Percentiles rank a stretch among this genome's conserved stretches.
Evolutionary conservation across 371 early-diverging fungal species (phyloP).

Genomic region (Mortierella sp.): DNA sequence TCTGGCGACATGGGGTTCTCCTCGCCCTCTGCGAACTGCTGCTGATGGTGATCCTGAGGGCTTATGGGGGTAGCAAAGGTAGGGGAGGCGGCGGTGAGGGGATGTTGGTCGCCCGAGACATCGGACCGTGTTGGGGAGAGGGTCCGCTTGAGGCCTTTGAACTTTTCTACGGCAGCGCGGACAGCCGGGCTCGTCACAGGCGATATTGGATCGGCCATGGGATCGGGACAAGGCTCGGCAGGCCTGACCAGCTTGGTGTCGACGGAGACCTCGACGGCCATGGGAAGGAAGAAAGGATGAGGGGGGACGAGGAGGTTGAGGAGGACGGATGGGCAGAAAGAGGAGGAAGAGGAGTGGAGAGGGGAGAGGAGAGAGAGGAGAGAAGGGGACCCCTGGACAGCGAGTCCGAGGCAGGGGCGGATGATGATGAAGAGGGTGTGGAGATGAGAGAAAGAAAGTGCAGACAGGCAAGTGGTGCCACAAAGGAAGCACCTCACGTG

Average conservation of each 20-base stretch:
- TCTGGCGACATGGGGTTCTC: slow-evolving; percentile 14
- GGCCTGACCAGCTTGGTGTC: no score
- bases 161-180: slow-evolving; percentile 24
- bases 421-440: no score
- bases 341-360: neutral
- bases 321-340: neutral
- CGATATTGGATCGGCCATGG: neutral
- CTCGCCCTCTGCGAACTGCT: slow-evolving; percentile 12
- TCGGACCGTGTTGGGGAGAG: slow-evolving; percentile 7
- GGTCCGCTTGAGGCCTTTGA: slow-evolving; percentile 26
- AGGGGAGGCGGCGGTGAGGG: slow-evolving; percentile 1
- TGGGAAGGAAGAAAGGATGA: slow-evolving; percentile 1
- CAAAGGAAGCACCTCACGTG: no score
- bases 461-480: no score
- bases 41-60: slow-evolving; percentile 9
- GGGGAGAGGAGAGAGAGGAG: no score
- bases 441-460: no score
- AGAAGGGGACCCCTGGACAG: no score
- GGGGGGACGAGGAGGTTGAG: neutral
- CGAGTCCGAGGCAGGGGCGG: no score
- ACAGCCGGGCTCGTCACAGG: slow-evolving; percentile 14
- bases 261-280: slow-evolving; percentile 28
- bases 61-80: slow-evolving; percentile 9
- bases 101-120: slow-evolving; percentile 3
- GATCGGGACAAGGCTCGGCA: neutral